These are phyloP conservation scores for Bromus sterilis DNA, from an alignment of 176 grass and related monocot species.

Conservation along the genomic window DNA sequence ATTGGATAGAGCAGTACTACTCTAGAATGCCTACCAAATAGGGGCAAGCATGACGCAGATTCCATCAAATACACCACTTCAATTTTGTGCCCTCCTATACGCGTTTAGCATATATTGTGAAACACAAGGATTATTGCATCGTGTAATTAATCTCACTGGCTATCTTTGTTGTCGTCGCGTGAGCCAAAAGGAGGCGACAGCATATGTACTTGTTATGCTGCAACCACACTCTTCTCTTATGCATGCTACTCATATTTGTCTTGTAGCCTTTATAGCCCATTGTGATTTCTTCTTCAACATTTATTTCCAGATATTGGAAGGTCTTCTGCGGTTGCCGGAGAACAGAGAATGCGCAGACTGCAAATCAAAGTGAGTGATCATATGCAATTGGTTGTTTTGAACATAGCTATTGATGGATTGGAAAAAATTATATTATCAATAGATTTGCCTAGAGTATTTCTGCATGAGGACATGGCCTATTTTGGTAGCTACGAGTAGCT, in stretches of 20 bases:
- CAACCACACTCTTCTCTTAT: not conserved
- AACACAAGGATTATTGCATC: not conserved
- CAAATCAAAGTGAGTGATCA: constrained; percentile 82
- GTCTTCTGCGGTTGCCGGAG: constrained; percentile 66
- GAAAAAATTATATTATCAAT: not conserved
- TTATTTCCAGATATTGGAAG: constrained; percentile 71
- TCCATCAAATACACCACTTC: not conserved
- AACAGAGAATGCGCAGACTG: constrained; percentile 96
- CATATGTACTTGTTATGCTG: not conserved
- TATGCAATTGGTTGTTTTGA: not conserved
- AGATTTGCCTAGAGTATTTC: not conserved
- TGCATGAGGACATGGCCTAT: not conserved
- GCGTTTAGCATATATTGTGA: not conserved
- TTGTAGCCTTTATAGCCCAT: not conserved
- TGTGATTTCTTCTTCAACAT: not conserved
- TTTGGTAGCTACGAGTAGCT: not conserved
- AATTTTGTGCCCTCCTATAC: not conserved
- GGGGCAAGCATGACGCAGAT: not conserved
- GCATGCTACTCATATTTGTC: not conserved
- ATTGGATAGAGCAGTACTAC: not conserved
- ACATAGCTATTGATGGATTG: not conserved
- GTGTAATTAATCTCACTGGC: not conserved
- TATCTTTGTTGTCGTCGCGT: not conserved
- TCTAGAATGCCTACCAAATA: not conserved
- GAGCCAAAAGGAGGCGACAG: not conserved